Evolutionary conservation across 23 red algal species (phyloP), one percentile per base, ranked within the genome.

Genomic region (Cyanidioschyzon merolae): DNA sequence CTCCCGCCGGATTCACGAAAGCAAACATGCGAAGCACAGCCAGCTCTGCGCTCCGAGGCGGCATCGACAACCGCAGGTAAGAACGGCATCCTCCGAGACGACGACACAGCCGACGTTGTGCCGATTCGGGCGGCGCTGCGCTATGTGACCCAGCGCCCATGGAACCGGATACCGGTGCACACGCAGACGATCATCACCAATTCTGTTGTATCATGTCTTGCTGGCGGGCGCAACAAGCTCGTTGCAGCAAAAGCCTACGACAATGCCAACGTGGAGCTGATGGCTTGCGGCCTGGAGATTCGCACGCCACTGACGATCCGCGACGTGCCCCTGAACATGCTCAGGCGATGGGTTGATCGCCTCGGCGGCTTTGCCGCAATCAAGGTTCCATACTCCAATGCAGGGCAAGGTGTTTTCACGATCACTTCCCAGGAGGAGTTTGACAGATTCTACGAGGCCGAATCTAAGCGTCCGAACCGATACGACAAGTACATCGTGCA

Each of bases 401-500:
- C 78, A 35, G 78, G 78, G 16, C 78, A 81, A 40, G 78, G 78
- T 2, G 78, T 81, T 12, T 81, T 59, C 45, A 81, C 78, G 1
- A 81, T 81, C 1, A 81, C 78, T 1, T 81, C 78, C 1, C 39
- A 40, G 17, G 78, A 67, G 38, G 78, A 81, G 38, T 81, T 81
- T 81, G 27, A 1, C 16, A 7, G n/a, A 21, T 68, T 81, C 18
- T 39, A 58, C 38, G 45, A 81, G 1, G 78, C 59, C 35, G 37
- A 71, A 71, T 71, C 59, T 18, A 1, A 68, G 38, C 12, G 63
- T 7, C 63, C 63, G 29, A 71, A 71, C 26, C 59, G 68, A 21
- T 81, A 81, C 68, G 58, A 81, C 34, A 81, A 81, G 35, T 81
- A 71, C 54, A 81, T 81, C 32, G 78, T 81, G 27, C 78, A 81